A percentile compares a stretch with the other conserved stretches of the same genome.
Evolutionary conservation across 2,329 filamentous ascomycete genomes (phyloP).

Genomic region (Cryphonectria japonica): DNA sequence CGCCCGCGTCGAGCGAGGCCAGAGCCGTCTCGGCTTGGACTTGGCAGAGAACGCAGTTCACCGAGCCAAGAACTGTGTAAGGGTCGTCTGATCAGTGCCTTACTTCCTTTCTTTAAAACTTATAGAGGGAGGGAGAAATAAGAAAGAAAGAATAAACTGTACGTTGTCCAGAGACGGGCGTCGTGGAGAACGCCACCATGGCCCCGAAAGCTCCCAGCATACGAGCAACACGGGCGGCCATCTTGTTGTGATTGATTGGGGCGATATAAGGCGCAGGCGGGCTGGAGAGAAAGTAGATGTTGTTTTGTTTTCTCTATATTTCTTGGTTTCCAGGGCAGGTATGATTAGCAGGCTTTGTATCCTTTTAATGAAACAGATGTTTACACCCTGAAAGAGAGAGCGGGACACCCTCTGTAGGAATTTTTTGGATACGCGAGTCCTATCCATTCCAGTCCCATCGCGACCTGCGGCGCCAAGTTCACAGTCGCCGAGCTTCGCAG

Average conservation of each 20-base stretch:
- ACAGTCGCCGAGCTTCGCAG: neutral
- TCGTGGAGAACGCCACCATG: neutral
- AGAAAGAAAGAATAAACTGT: too few species aligned
- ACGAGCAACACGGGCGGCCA: neutral
- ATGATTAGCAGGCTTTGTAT: neutral
- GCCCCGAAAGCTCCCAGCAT: neutral
- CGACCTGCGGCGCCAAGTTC: neutral
- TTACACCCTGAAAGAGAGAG: neutral
- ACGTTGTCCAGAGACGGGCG: neutral
- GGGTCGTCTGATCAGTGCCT: neutral
- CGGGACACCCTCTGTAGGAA: neutral
- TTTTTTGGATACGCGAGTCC: neutral
- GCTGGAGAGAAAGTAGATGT: neutral
- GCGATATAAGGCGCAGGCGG: neutral
- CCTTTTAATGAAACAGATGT: neutral
- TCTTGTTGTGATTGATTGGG: neutral
- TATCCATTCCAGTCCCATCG: neutral
- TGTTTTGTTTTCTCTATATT: neutral
- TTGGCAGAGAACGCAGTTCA: neutral
- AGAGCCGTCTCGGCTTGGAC: conserved; percentile 2
- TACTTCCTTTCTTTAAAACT: neutral
- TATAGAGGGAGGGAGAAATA: neutral
- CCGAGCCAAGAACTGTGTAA: neutral
- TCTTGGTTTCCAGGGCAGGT: neutral
- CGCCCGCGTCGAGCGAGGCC: neutral